Percentiles rank a stretch among this genome's conserved stretches.
Conservation (phyloP, 2,329 filamentous ascomycete species). For the Tolypocladium cylindrosporum region DNA sequence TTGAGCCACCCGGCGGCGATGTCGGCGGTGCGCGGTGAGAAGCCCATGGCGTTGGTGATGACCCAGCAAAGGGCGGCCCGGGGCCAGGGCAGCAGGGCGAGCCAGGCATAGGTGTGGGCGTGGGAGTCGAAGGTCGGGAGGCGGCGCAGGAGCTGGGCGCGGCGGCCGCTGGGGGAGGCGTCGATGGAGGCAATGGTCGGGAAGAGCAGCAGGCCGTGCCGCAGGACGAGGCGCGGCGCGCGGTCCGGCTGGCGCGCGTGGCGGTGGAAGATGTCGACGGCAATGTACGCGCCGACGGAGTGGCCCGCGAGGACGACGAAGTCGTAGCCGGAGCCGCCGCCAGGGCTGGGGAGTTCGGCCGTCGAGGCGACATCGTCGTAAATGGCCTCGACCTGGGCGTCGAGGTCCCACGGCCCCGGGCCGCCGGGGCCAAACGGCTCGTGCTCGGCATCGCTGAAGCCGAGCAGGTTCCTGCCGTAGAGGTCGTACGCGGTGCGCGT, state of each 20-base stretch:
- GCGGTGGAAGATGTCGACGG: slow-evolving; percentile 55
- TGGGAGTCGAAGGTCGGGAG: slow-evolving; percentile 30
- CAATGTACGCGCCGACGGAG: slow-evolving; percentile 64
- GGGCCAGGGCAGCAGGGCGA: slow-evolving; percentile 33
- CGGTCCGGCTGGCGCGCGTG: slow-evolving; percentile 29
- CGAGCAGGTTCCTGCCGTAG: slow-evolving; percentile 46
- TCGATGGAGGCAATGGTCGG: slow-evolving; percentile 67
- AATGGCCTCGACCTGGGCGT: slow-evolving; percentile 39
- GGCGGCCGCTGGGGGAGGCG: slow-evolving; percentile 47
- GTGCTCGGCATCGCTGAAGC: slow-evolving; percentile 46
- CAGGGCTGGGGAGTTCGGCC: slow-evolving; percentile 10
- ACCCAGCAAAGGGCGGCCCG: slow-evolving; percentile 28
- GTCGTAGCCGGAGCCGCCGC: slow-evolving; percentile 33
- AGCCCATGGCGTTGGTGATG: slow-evolving; percentile 32
- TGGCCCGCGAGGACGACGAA: slow-evolving; percentile 61
- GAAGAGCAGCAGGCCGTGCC: slow-evolving; percentile 56
- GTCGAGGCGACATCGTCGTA: slow-evolving; percentile 26
- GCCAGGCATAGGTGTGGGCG: slow-evolving; percentile 29
- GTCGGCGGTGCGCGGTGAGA: slow-evolving; percentile 36
- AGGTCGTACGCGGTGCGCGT: slow-evolving; percentile 36
- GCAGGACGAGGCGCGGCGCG: slow-evolving; percentile 30
- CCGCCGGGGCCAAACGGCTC: slow-evolving; percentile 27
- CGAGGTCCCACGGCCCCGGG: slow-evolving; percentile 37
- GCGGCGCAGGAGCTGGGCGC: slow-evolving; percentile 27
- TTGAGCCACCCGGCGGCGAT: slow-evolving; percentile 44